These are phyloP conservation scores for Scedosporium dehoogii DNA, from an alignment of 2,329 filamentous ascomycete genomes.

Conservation along the genomic window DNA sequence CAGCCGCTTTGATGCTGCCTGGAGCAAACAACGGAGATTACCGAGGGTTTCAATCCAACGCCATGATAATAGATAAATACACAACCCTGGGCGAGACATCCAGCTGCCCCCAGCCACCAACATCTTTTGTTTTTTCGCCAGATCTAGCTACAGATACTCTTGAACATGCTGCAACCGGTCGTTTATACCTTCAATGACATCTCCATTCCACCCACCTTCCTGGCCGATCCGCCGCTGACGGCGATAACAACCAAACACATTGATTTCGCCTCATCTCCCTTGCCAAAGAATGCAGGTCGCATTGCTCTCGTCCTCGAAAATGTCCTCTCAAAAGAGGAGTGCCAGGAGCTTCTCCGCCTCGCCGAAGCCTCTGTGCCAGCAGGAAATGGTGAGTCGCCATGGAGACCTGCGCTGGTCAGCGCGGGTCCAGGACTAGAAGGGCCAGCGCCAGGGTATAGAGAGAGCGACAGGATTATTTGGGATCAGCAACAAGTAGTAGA, in stretches of 20 bases:
- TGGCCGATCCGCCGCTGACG: conserved; percentile 25
- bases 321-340: conserved; percentile 47
- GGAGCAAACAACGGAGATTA: no score
- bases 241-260: conserved; percentile 34
- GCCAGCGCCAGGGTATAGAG: conserved; percentile 44
- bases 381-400: conserved; percentile 23
- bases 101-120: no score
- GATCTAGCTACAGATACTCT: no score
- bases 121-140: no score
- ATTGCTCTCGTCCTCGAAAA: conserved; percentile 54
- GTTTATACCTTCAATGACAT: conserved; percentile 23
- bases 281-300: conserved; percentile 40
- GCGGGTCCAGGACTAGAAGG: conserved; percentile 51
- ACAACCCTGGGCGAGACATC: no score
- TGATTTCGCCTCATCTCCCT: conserved; percentile 34
- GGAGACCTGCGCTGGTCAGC: conserved; percentile 62
- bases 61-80: no score
- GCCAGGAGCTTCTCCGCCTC: conserved; percentile 38
- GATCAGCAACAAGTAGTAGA: conserved; percentile 53
- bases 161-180: not conserved
- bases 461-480: conserved; percentile 70
- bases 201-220: conserved; percentile 32
- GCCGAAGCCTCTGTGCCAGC: conserved; percentile 30
- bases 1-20: no score
- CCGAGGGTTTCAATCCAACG: no score